Percentiles rank a stretch among this genome's conserved stretches.
Conservation (phyloP, 352 stramenopile species). For the Blastocystis sp. region DNA sequence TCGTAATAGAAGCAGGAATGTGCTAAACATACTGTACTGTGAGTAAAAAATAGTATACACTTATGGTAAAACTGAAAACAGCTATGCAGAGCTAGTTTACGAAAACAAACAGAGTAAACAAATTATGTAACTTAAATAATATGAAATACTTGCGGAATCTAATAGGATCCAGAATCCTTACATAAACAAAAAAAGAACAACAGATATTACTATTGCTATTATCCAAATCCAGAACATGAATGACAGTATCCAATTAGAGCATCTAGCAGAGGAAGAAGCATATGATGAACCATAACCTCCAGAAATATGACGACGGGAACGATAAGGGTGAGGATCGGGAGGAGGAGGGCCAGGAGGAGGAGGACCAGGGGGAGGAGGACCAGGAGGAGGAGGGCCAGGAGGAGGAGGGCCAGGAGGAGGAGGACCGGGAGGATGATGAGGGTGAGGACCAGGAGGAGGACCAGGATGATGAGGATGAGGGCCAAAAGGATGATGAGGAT, state of each 20-base stretch:
- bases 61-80: too few species aligned
- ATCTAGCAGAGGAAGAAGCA: background rate
- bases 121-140: too few species aligned
- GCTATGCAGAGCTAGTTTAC: too few species aligned
- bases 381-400: background rate
- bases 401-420: constrained; percentile 6
- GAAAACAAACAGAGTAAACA: too few species aligned
- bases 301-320: background rate
- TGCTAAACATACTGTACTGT: too few species aligned
- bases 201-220: background rate
- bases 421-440: constrained; percentile 61
- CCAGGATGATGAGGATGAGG: background rate
- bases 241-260: background rate
- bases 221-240: background rate
- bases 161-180: background rate
- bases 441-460: background rate
- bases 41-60: too few species aligned
- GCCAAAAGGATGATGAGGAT: constrained; percentile 42
- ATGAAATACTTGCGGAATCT: too few species aligned
- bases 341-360: constrained; percentile 67
- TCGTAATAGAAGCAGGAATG: too few species aligned
- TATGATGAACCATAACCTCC: background rate
- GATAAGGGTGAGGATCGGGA: background rate
- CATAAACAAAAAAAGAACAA: constrained; percentile 17
- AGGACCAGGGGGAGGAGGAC: constrained; percentile 16